Evolutionary conservation across 2,329 filamentous ascomycete genomes (phyloP), one percentile per base, ranked within the genome.

Genomic region (Penicillium sp.): DNA sequence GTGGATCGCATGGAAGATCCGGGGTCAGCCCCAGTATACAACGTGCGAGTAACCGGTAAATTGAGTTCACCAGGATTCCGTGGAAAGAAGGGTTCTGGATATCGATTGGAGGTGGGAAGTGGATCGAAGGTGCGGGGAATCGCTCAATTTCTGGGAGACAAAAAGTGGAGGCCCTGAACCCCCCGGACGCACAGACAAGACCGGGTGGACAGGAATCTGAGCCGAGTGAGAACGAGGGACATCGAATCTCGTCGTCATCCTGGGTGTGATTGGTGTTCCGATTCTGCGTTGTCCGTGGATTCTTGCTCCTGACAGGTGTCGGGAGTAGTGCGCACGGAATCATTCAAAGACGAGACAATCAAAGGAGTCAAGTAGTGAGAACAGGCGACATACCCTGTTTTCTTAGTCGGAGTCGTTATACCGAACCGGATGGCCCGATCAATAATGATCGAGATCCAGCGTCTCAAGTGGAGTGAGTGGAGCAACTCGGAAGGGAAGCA

Each of bases 1-100:
- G 48, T 51, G 48, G 50, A 48, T 42, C 48, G 22, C 35, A 37
- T 37, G 30, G 48, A 34, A 44, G 48, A 52, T 52, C 50, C 50
- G 50, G 50, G 50, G 50, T 50, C 37, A 39, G 37, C 37, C 35
- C 40, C 38, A 33, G 10, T 30, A 29, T 28, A 30, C 29, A 13
- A 18, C 15, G 16, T 26, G 15, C 13, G 22, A 28, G 27, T 22
- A 28, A 15, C 6, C 10, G 18, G 5, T 22, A 29, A 27, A 28
- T 23, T 15, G 32, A 28, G 14, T 15, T 13, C 6, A 14, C 32
- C 13, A 12, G 32, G 23, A 17, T 35, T 17, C 22, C 23, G 11
- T 35, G 32, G 30, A 23, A n/a, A 3, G 13, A n/a, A 27, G 4
- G 25, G 11, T 27, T 5, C 25, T 11, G 4, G n/a, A 11, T 27